phyloP scores from a whole-genome alignment of 140 eudicot species.

The Bidens hawaiensis region DNA sequence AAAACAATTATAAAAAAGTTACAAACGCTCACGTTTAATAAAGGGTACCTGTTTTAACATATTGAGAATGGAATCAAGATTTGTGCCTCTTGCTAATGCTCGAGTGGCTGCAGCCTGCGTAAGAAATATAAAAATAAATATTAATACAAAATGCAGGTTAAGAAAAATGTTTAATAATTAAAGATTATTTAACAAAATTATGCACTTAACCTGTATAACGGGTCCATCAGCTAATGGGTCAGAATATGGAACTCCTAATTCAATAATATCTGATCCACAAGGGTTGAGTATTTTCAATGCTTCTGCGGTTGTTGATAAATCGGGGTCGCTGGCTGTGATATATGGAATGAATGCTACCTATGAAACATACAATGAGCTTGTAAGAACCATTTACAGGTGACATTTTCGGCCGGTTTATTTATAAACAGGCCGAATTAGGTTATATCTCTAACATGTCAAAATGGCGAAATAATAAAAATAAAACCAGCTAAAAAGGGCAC shows the following conservation, averaged over 20 bases:
- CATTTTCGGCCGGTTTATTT: too few relatives aligned
- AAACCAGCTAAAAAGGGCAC: too few relatives aligned
- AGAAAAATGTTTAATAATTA: background rate
- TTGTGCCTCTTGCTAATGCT: constrained; percentile 72
- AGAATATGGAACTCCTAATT: constrained; percentile 92
- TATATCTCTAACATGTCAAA: too few relatives aligned
- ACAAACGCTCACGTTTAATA: background rate
- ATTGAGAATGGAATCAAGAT: constrained; percentile 55
- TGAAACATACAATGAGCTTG: too few relatives aligned
- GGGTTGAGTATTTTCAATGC: too few relatives aligned
- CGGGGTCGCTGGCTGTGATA: too few relatives aligned
- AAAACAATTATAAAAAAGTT: background rate
- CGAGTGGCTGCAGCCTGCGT: constrained; percentile 92
- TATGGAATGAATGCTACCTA: too few relatives aligned
- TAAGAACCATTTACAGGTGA: too few relatives aligned
- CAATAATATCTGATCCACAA: constrained; percentile 94
- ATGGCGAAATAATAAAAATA: too few relatives aligned
- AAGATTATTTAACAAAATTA: background rate
- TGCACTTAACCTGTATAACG: constrained; percentile 70
- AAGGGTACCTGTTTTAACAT: constrained; percentile 69
- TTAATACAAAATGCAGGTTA: background rate
- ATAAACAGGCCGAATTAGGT: too few relatives aligned
- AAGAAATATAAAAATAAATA: constrained; percentile 4
- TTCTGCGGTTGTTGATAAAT: too few relatives aligned
- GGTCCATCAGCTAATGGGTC: constrained; percentile 99